Conservation (phyloP, 2,329 filamentous ascomycete genomes). For the Calonectria fujianensis region DNA sequence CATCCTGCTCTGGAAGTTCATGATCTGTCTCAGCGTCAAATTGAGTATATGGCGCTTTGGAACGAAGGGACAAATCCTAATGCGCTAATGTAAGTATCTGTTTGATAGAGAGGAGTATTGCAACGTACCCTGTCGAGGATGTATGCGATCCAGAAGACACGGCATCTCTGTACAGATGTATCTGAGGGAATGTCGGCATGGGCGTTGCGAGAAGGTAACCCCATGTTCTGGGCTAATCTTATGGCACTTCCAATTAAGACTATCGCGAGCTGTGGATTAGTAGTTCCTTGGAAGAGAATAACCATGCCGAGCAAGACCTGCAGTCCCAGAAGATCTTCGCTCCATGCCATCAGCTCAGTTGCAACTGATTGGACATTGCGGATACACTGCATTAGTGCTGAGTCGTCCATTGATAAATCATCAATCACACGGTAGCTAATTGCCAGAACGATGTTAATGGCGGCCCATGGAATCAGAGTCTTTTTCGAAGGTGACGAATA, state of each 20-base stretch:
- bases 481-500: slow-evolving; percentile 48
- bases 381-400: slow-evolving; percentile 51
- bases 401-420: slow-evolving; percentile 40
- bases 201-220: slow-evolving; percentile 53
- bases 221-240: slow-evolving; percentile 56
- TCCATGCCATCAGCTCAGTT: slow-evolving; percentile 56
- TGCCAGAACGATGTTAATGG: slow-evolving; percentile 59
- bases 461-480: slow-evolving; percentile 52
- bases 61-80: slow-evolving; percentile 58
- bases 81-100: too few relatives aligned
- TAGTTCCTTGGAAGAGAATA: slow-evolving; percentile 56
- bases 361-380: slow-evolving; percentile 58
- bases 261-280: slow-evolving; percentile 55
- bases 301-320: slow-evolving; percentile 59
- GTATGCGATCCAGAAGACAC: slow-evolving; percentile 61
- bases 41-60: slow-evolving; percentile 58
- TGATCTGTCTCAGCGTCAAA: slow-evolving; percentile 60
- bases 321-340: slow-evolving; percentile 56
- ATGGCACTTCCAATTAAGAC: slow-evolving; percentile 59
- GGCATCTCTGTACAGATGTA: slow-evolving; percentile 51
- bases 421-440: slow-evolving; percentile 52
- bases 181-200: not conserved
- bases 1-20: slow-evolving; percentile 44
- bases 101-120: too few relatives aligned
- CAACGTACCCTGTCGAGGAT: slow-evolving; percentile 52